Percentiles rank a stretch among this genome's conserved stretches.
Evolutionary conservation across 2,329 filamentous ascomycete species (phyloP).

Genomic region (Colletotrichum sp.): DNA sequence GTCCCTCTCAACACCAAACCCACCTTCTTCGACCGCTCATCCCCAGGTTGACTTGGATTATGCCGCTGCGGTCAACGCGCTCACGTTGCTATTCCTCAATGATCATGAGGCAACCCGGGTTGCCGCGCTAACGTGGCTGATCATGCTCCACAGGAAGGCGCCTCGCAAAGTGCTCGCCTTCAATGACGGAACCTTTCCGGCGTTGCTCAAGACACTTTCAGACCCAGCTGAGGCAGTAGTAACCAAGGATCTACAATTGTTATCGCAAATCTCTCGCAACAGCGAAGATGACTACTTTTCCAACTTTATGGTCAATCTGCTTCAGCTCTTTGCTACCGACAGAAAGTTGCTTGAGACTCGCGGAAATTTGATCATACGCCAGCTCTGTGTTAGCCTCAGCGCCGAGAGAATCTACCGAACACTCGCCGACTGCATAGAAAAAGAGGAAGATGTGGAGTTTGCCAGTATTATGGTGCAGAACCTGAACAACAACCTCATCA

Average conservation of each 20-base stretch:
- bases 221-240: slow-evolving; percentile 96
- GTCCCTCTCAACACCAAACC: slow-evolving; percentile 49
- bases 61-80: slow-evolving; percentile 88
- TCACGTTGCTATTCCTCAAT: slow-evolving; percentile 93
- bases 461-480: slow-evolving; percentile 99
- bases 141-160: slow-evolving; percentile 96
- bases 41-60: slow-evolving; percentile 85
- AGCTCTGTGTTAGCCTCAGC: slow-evolving; percentile 90
- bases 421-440: slow-evolving; percentile 94
- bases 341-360: slow-evolving; percentile 87
- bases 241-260: slow-evolving; percentile 87
- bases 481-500: slow-evolving; percentile 98
- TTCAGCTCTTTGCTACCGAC: slow-evolving; percentile 96
- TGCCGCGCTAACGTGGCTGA: slow-evolving; percentile 92
- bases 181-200: slow-evolving; percentile 96
- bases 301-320: slow-evolving; percentile 95
- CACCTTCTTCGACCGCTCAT: slow-evolving; percentile 41
- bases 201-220: slow-evolving; percentile 92
- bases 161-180: slow-evolving; percentile 92
- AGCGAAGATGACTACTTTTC: slow-evolving; percentile 98
- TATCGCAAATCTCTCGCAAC: slow-evolving; percentile 95
- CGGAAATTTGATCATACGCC: slow-evolving; percentile 94
- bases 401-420: slow-evolving; percentile 96
- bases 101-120: slow-evolving; percentile 96
- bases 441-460: slow-evolving; percentile 97